Evolutionary conservation across 768 basidiomycete genomes (phyloP).

Genomic region (Suillus clintonianus): DNA sequence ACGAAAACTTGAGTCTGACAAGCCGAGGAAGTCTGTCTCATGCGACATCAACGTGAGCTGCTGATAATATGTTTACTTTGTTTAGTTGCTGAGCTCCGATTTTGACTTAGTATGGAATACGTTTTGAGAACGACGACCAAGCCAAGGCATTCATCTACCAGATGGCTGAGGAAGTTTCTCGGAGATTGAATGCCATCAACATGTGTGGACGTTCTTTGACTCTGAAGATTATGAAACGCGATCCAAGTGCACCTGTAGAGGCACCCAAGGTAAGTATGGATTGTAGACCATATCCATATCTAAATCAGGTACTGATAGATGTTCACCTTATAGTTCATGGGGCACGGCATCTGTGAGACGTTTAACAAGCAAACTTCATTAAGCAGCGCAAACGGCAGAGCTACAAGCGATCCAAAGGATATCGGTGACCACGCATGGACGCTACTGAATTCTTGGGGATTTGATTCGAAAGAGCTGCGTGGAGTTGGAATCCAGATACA

Average conservation of each 20-base stretch:
- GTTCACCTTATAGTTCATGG: conserved; percentile 66
- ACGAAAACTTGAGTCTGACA: conserved; percentile 76
- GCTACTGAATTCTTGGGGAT: conserved; percentile 68
- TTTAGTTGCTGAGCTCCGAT: conserved; percentile 7
- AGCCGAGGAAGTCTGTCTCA: conserved; percentile 87
- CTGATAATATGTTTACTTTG: not conserved
- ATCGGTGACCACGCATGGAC: conserved; percentile 81
- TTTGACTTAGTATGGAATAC: conserved; percentile 81
- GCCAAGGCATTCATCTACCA: conserved; percentile 77
- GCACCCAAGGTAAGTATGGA: conserved; percentile 70
- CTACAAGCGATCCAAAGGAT: conserved; percentile 70
- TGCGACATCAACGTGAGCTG: conserved; percentile 88
- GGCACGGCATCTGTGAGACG: conserved; percentile 83
- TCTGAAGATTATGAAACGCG: conserved; percentile 86
- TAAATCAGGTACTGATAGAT: conserved; percentile 4
- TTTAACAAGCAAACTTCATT: conserved; percentile 76
- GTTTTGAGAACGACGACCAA: conserved; percentile 82
- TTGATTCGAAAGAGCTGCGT: conserved; percentile 85
- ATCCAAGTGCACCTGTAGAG: conserved; percentile 84
- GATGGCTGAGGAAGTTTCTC: conserved; percentile 77
- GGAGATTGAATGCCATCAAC: conserved; percentile 64
- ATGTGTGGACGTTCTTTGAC: conserved; percentile 78
- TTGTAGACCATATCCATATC: not conserved
- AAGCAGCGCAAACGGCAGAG: conserved; percentile 56
- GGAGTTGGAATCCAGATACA: conserved; percentile 91